Base-by-base conservation (phyloP, 2,329 filamentous ascomycete genomes). In the Microsporum ferrugineum region DNA sequence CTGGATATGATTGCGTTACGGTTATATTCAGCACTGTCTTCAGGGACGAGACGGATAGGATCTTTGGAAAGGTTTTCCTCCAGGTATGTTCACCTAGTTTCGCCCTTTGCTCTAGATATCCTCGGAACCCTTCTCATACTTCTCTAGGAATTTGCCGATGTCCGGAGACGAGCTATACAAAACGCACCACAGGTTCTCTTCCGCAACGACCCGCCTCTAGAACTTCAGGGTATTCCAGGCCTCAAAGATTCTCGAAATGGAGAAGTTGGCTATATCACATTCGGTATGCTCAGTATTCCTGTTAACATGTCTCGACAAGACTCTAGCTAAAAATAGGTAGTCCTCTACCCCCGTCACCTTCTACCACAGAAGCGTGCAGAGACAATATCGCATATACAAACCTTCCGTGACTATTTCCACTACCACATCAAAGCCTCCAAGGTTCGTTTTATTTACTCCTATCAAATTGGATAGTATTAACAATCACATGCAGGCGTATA, bases 361-460 rank as follows among this genome's bases (percentile, higher is more conserved):
- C 92, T 91, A 12, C 85, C 86, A 12, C 90, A 96, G 75, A 85
- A 91, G 72, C 89, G 95, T 78, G 87, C 89, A 63, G 91, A 96
- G 67, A 91, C 95, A 73, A 99, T 99, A 68, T 96, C 91, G 58
- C 95, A 99, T 75, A 97, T 99, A 70, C 95, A 99, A 78, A 99
- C 94, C 12, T 99, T 99, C 88, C 89, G 94, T 67, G 94, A 99
- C 73, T 99, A 99, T 77, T 99, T 99, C 82, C 94, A 99, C 76
- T 99, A 99, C 76, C 94, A 99, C 77, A 99, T 99, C 78, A 99
- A 99, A 79, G 95, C 94, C 34, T 96, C 91, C 65, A 99, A 99
- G 81, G 84, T 85, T 74, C 59, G 65, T 45, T n/a, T 36, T 23
- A 45, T 41, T 27, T 58, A 49, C 2, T 10, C 7, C 23, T 58